Percentiles rank a stretch among this genome's conserved stretches.
phyloP scores from a whole-genome alignment of 371 early-diverging fungal genomes.

The Syncephalastrum monosporum region DNA sequence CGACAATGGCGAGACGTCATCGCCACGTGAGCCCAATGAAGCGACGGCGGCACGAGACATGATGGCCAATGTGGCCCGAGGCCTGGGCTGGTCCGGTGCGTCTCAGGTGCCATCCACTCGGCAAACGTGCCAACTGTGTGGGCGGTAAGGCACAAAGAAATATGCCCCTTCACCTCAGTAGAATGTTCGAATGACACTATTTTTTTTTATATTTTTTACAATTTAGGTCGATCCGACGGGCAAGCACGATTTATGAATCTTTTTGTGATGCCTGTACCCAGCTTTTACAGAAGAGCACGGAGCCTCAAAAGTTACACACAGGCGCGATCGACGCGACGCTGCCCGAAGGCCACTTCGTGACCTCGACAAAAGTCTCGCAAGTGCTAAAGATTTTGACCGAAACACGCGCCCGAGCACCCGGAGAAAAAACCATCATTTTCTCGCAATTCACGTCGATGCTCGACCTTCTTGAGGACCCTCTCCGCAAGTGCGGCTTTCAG shows the following conservation, averaged over 20 bases:
- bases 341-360: too few relatives aligned
- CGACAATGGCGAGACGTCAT: conserved; percentile 2
- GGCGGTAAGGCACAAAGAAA: conserved; percentile 18
- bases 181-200: not conserved
- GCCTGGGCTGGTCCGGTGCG: conserved; percentile 28
- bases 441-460: conserved; percentile 86
- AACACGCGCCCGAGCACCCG: conserved; percentile 27
- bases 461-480: conserved; percentile 69
- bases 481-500: conserved; percentile 57
- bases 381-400: conserved; percentile 44
- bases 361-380: conserved; percentile 45
- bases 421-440: conserved; percentile 79
- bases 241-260: not conserved
- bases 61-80: conserved; percentile 28
- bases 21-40: conserved; percentile 12
- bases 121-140: conserved; percentile 35
- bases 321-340: not conserved
- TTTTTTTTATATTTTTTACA: conserved; percentile 4
- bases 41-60: conserved; percentile 19
- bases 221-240: not conserved
- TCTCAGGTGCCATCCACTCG: conserved; percentile 7
- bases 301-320: not conserved
- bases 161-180: not conserved
- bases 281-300: conserved; percentile 13
- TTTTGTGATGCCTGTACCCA: conserved; percentile 18